Conservation (phyloP, 495 filamentous ascomycete genomes). For the Annulohypoxylon stygium region DNA sequence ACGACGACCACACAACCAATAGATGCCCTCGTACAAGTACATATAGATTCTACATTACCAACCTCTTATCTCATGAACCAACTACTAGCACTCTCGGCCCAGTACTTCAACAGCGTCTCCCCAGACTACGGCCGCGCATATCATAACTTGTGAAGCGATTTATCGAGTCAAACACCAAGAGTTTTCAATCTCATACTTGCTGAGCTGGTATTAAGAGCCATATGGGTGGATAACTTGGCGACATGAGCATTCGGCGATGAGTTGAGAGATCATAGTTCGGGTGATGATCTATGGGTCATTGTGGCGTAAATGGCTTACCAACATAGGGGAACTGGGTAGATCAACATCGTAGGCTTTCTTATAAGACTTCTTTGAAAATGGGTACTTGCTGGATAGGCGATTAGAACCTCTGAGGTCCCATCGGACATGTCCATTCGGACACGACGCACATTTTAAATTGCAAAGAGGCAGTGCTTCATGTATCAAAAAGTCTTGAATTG, state of each 20-base stretch:
- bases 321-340: not conserved
- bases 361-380: not conserved
- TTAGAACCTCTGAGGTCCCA: no score
- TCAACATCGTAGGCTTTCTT: not conserved
- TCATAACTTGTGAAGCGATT: slow-evolving; percentile 55
- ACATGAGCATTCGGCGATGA: not conserved
- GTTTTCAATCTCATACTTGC: slow-evolving; percentile 49
- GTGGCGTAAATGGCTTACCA: not conserved
- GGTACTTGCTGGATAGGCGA: no score
- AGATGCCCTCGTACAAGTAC: slow-evolving; percentile 1
- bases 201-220: not conserved
- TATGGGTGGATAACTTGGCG: not conserved
- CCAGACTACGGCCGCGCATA: slow-evolving; percentile 51
- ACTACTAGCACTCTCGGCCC: slow-evolving; percentile 56
- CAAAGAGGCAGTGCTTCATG: not conserved
- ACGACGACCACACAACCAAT: not conserved
- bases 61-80: slow-evolving; percentile 57
- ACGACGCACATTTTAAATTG: not conserved
- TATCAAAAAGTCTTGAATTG: not conserved
- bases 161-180: slow-evolving; percentile 58
- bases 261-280: no score
- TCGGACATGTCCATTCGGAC: no score
- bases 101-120: slow-evolving; percentile 53
- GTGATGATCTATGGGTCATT: not conserved
- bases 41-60: not conserved